These are phyloP conservation scores for Penicillium sp. DNA, from an alignment of 2,329 filamentous ascomycete genomes.

Conservation along the genomic window DNA sequence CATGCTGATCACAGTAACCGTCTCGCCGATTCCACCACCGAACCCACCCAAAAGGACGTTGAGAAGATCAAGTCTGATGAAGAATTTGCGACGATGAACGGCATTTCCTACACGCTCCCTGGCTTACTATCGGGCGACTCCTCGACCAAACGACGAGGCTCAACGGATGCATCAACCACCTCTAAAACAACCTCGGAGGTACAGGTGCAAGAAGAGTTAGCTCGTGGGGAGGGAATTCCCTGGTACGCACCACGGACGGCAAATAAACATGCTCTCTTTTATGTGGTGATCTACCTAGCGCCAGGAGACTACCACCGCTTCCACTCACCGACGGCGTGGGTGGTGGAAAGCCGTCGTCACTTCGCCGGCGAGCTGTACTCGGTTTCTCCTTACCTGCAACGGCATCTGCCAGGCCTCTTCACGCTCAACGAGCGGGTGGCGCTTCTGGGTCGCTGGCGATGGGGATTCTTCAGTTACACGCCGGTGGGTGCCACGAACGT, in stretches of 20 bases:
- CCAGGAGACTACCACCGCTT: conserved; percentile 98
- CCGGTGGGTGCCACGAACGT: conserved; percentile 98
- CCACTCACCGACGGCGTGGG: conserved; percentile 94
- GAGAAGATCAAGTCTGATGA: conserved; percentile 79
- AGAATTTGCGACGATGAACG: conserved; percentile 92
- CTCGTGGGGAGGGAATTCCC: conserved; percentile 63
- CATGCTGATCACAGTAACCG: conserved; percentile 44
- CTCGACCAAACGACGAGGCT: conserved; percentile 53
- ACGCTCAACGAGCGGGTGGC: conserved; percentile 96
- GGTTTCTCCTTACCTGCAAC: conserved; percentile 92
- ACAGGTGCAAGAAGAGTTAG: conserved; percentile 82
- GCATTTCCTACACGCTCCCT: conserved; percentile 92
- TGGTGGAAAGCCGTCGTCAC: conserved; percentile 91
- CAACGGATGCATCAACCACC: conserved; percentile 73
- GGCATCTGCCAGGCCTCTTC: conserved; percentile 89
- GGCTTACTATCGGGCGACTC: conserved; percentile 75
- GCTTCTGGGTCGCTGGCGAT: conserved; percentile 89
- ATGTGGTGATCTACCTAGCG: conserved; percentile 92
- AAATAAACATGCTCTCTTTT: conserved; percentile 76
- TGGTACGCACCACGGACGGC: conserved; percentile 72
- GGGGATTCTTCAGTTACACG: conserved; percentile 95
- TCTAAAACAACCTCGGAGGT: conserved; percentile 74
- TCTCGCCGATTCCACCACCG: conserved; percentile 37
- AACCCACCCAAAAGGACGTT: conserved; percentile 48
- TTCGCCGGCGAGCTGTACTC: conserved; percentile 96